Percentiles rank a stretch among this genome's conserved stretches.
Evolutionary conservation across 441 rosid species (phyloP).

Genomic region (Populus tomentosa): DNA sequence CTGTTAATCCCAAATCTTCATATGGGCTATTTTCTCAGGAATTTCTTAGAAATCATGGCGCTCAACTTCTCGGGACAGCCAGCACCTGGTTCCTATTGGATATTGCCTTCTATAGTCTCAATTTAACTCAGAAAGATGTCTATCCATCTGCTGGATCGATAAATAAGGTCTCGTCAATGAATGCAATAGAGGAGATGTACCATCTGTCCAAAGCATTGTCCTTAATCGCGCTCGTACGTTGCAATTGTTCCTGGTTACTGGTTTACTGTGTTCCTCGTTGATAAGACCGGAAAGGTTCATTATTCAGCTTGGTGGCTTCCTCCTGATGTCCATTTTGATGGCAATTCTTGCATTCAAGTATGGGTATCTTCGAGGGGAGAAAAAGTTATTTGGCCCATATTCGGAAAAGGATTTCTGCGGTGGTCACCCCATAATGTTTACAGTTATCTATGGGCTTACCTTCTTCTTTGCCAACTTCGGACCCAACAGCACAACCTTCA

Average conservation of each 20-base stretch:
- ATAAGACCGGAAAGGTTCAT: slow-evolving; percentile 2
- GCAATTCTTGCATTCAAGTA: slow-evolving; percentile 33
- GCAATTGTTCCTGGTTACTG: slow-evolving; percentile 13
- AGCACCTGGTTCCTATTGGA: slow-evolving; percentile 12
- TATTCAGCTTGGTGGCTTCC: slow-evolving; percentile 10
- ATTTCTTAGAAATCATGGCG: background rate
- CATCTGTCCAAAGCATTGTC: slow-evolving; percentile 2
- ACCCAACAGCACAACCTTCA: slow-evolving; percentile 64
- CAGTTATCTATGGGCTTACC: slow-evolving; percentile 40
- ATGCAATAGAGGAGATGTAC: slow-evolving; percentile 11
- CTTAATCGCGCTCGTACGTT: slow-evolving; percentile 3
- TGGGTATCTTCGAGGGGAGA: slow-evolving; percentile 25
- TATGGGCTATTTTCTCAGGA: slow-evolving; percentile 1
- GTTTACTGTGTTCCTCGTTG: slow-evolving; percentile 10
- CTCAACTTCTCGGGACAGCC: slow-evolving; percentile 7
- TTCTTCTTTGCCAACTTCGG: slow-evolving; percentile 71
- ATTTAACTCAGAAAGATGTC: slow-evolving; percentile 7
- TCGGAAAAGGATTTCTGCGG: slow-evolving; percentile 21
- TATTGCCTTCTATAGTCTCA: background rate
- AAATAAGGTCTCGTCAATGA: background rate
- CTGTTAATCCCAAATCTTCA: background rate
- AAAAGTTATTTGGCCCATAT: background rate
- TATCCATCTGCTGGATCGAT: background rate
- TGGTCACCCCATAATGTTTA: slow-evolving; percentile 29
- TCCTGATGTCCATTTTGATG: slow-evolving; percentile 42